These are phyloP conservation scores for Salix exigua DNA, from an alignment of 345 rosid genomes.

Conservation along the genomic window DNA sequence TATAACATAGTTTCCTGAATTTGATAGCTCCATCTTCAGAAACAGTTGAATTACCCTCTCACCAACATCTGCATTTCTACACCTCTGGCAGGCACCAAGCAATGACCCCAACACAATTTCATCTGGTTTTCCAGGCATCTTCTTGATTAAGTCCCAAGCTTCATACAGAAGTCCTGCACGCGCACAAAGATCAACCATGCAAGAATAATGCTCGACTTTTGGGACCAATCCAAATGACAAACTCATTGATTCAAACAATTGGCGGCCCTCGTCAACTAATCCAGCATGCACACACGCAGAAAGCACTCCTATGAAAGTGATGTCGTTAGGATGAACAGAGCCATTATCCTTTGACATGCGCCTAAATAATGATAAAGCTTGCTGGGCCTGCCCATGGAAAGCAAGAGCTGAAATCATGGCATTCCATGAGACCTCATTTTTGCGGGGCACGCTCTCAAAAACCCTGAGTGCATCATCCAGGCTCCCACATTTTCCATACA, in stretches of 20 bases:
- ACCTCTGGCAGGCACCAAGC: constrained; percentile 81
- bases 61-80: constrained; percentile 43
- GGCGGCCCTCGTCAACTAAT: too few relatives aligned
- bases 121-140: constrained; percentile 79
- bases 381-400: constrained; percentile 61
- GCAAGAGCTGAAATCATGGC: constrained; percentile 29
- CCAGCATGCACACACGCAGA: too few relatives aligned
- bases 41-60: constrained; percentile 53
- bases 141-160: constrained; percentile 74
- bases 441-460: too few relatives aligned
- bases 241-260: constrained; percentile 41
- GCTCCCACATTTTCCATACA: too few relatives aligned
- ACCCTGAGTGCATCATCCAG: too few relatives aligned
- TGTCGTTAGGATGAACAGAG: constrained; percentile 50
- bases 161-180: constrained; percentile 67
- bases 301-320: constrained; percentile 28
- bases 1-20: constrained; percentile 24
- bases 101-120: constrained; percentile 66
- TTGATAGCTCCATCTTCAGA: constrained; percentile 38
- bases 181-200: constrained; percentile 80
- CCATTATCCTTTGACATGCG: constrained; percentile 41
- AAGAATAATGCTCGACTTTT: constrained; percentile 80
- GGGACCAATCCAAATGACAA: constrained; percentile 65
- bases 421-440: too few relatives aligned
- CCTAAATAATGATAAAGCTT: constrained; percentile 61